Evolutionary conservation across 2,329 filamentous ascomycete genomes (phyloP).

Genomic region (Microcyclosporella mali): DNA sequence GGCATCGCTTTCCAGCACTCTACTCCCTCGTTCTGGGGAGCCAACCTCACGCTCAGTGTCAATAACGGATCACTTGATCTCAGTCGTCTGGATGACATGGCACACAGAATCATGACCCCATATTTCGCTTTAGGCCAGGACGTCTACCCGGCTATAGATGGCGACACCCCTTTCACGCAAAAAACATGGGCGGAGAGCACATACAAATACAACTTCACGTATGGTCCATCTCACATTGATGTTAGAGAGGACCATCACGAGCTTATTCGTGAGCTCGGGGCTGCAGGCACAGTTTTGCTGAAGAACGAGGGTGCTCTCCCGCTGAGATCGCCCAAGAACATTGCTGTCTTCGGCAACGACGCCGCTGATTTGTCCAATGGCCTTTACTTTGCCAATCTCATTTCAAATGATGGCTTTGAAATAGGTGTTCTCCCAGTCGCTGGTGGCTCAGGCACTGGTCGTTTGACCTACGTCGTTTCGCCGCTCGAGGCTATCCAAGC

Average conservation of each 20-base stretch:
- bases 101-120: slow-evolving; percentile 41
- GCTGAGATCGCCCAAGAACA: slow-evolving; percentile 45
- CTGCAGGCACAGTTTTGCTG: slow-evolving; percentile 40
- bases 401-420: slow-evolving; percentile 29
- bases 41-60: slow-evolving; percentile 26
- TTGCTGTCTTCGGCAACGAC: slow-evolving; percentile 47
- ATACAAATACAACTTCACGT: slow-evolving; percentile 38
- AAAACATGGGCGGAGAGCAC: slow-evolving; percentile 39
- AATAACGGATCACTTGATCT: slow-evolving; percentile 27
- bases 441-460: slow-evolving; percentile 38
- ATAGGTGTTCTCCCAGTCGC: slow-evolving; percentile 42
- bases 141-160: slow-evolving; percentile 33
- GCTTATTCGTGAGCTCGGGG: slow-evolving; percentile 38
- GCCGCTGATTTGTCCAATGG: slow-evolving; percentile 47
- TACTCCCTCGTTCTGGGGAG: slow-evolving; percentile 22
- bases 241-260: slow-evolving; percentile 33
- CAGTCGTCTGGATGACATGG: slow-evolving; percentile 54
- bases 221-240: slow-evolving; percentile 31
- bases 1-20: slow-evolving; percentile 20
- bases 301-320: slow-evolving; percentile 50
- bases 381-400: slow-evolving; percentile 30
- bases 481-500: slow-evolving; percentile 40
- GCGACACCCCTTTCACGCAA: slow-evolving; percentile 43
- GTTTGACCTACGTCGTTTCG: slow-evolving; percentile 35
- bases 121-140: slow-evolving; percentile 57